phyloP scores from a whole-genome alignment of 139 green algal genomes.

The Limnomonas spitsbergensis region DNA sequence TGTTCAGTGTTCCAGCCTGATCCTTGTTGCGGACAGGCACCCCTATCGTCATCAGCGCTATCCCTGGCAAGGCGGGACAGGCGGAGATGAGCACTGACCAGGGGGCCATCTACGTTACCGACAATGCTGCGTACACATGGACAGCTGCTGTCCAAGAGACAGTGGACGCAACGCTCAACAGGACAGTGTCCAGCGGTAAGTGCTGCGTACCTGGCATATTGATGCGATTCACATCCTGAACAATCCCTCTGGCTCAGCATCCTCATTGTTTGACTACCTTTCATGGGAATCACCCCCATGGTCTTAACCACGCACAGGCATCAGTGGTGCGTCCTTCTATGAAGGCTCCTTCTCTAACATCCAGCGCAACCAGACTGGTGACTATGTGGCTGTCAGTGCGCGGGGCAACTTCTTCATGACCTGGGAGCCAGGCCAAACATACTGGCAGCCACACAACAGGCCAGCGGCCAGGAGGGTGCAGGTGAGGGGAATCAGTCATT shows the following conservation, averaged over 20 bases:
- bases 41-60: constrained; percentile 75
- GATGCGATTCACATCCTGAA: neutral
- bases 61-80: constrained; percentile 58
- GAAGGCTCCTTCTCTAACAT: constrained; percentile 94
- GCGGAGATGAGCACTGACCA: constrained; percentile 97
- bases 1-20: no score
- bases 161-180: constrained; percentile 97
- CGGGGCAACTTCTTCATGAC: constrained; percentile 99
- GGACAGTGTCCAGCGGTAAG: constrained; percentile 76
- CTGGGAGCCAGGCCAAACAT: constrained; percentile 87
- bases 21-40: constrained; percentile 38
- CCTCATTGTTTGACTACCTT: no score
- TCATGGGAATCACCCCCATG: no score
- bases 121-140: constrained; percentile 93
- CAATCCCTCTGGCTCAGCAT: no score
- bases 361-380: constrained; percentile 62
- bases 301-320: no score
- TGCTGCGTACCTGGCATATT: neutral
- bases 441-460: constrained; percentile 94
- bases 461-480: constrained; percentile 84
- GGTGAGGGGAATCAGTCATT: no score
- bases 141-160: constrained; percentile 96
- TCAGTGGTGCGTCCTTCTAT: constrained; percentile 95
- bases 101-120: constrained; percentile 97
- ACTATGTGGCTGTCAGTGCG: constrained; percentile 92